A percentile compares a stretch with the other conserved stretches of the same genome.
Conservation (phyloP, 768 basidiomycete genomes). For the Boletellus sp. region DNA sequence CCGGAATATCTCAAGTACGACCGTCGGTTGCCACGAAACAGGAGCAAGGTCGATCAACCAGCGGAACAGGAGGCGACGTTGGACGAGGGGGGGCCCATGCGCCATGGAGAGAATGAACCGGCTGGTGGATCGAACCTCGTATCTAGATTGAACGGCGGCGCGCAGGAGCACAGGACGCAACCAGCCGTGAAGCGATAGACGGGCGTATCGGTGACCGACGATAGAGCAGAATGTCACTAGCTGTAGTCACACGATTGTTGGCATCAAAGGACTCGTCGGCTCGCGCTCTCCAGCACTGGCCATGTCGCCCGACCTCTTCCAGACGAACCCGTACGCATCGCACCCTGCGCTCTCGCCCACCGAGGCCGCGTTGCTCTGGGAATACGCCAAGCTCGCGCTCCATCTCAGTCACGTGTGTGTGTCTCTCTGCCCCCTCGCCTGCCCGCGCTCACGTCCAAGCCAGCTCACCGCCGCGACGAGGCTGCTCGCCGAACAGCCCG, state of each 20-base stretch:
- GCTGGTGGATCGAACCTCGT: no score
- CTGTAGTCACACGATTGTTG: no score
- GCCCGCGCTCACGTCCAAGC: neutral
- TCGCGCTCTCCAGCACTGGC: no score
- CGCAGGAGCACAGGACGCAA: no score
- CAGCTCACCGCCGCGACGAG: slow-evolving; percentile 70
- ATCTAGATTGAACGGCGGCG: no score
- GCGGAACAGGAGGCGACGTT: slow-evolving; percentile 28
- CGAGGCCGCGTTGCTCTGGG: slow-evolving; percentile 85
- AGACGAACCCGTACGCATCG: slow-evolving; percentile 67
- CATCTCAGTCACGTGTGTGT: slow-evolving; percentile 59
- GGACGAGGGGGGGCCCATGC: slow-evolving; percentile 35
- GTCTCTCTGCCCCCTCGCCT: neutral
- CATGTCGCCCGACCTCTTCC: slow-evolving; percentile 36
- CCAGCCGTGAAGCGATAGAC: no score
- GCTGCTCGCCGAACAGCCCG: slow-evolving; percentile 68
- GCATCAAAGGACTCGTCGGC: no score
- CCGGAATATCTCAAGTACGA: slow-evolving; percentile 36
- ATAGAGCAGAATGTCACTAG: no score
- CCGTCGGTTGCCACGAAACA: slow-evolving; percentile 28
- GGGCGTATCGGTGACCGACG: no score
- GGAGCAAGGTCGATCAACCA: neutral
- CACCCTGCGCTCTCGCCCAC: slow-evolving; percentile 62
- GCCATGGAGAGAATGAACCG: slow-evolving; percentile 54
- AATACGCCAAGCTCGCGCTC: slow-evolving; percentile 84